Conservation (phyloP, 2,329 filamentous ascomycete genomes). For the Fusarium phyllophilum region DNA sequence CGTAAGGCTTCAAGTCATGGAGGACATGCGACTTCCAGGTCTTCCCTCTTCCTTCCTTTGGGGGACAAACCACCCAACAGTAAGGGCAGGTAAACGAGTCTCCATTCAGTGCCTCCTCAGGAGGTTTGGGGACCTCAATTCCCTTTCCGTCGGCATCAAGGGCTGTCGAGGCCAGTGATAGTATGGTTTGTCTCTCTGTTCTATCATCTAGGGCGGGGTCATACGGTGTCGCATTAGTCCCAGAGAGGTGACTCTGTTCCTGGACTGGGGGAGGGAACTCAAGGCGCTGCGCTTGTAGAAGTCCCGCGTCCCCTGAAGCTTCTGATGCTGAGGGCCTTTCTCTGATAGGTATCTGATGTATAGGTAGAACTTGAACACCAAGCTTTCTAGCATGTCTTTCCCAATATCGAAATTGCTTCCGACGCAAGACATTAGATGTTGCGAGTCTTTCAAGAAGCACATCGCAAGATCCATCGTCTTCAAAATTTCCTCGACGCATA, state of each 20-base stretch:
- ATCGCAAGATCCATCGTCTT: fast-evolving
- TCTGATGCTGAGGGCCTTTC: fast-evolving
- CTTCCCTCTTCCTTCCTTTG: fast-evolving
- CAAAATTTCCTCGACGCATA: fast-evolving
- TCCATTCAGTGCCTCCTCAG: neutral
- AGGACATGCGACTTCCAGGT: neutral
- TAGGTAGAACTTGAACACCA: fast-evolving
- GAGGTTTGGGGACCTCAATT: neutral
- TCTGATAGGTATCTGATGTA: neutral
- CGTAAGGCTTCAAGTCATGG: neutral
- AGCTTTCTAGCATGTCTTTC: neutral
- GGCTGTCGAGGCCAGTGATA: neutral
- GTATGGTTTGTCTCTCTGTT: neutral
- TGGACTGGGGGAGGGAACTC: fast-evolving
- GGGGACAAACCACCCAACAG: neutral
- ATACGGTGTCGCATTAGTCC: neutral
- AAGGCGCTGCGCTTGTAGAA: fast-evolving
- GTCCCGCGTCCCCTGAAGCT: fast-evolving
- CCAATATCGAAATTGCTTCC: neutral
- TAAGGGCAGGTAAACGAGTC: neutral
- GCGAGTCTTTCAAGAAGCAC: neutral
- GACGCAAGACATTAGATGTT: fast-evolving
- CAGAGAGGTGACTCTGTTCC: neutral
- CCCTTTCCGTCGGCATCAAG: neutral
- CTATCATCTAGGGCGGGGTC: neutral